These are phyloP conservation scores for Parastagonospora nodorum DNA, from an alignment of 2,329 filamentous ascomycete species.

Conservation along the genomic window DNA sequence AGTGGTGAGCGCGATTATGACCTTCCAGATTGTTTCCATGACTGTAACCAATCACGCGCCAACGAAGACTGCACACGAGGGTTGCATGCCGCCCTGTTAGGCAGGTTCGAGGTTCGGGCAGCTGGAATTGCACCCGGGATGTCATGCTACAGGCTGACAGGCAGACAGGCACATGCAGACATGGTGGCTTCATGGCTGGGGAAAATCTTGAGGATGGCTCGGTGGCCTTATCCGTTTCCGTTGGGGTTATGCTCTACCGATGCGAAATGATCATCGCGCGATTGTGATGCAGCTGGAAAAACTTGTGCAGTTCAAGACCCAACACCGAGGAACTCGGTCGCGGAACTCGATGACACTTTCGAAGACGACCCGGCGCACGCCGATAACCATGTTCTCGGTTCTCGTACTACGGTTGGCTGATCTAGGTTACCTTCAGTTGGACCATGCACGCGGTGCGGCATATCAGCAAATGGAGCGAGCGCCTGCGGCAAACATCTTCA, in stretches of 20 bases:
- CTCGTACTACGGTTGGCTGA: not conserved
- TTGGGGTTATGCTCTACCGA: not conserved
- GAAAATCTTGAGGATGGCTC: no score
- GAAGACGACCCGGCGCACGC: slow-evolving; percentile 1
- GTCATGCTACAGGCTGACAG: no score
- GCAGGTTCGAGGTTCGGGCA: not conserved
- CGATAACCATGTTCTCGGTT: slow-evolving; percentile 6
- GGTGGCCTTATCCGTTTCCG: no score
- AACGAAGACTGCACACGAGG: not conserved
- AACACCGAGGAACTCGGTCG: not conserved
- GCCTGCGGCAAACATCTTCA: no score
- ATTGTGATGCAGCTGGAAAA: not conserved
- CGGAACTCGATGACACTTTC: not conserved
- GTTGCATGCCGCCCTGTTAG: slow-evolving; percentile 1
- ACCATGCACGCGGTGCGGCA: not conserved
- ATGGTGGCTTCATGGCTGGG: no score
- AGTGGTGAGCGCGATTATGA: not conserved
- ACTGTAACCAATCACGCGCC: not conserved
- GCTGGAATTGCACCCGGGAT: not conserved
- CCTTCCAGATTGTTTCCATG: not conserved
- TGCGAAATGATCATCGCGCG: not conserved
- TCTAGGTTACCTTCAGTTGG: not conserved
- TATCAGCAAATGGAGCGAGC: not conserved
- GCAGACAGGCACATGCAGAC: no score
- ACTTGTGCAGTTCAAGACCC: not conserved